Evolutionary conservation across 192 early-diverging fungal species (phyloP), one percentile per base, ranked within the genome.

Genomic region (Umbelopsis sp.): DNA sequence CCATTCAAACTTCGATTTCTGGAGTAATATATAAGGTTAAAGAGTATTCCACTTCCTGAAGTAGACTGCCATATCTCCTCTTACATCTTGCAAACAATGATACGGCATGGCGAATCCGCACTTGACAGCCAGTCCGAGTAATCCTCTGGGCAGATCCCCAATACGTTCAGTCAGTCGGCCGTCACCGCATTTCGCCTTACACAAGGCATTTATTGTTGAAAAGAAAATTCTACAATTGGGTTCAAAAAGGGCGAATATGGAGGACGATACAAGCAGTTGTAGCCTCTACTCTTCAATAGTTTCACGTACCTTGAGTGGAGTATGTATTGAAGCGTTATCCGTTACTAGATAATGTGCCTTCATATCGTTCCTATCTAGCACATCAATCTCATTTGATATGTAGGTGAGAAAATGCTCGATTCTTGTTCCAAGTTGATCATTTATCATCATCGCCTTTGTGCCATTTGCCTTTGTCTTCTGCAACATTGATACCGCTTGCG

Each of bases 141-240:
- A n/a, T n/a, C n/a, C n/a, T n/a, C n/a, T n/a, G n/a, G n/a, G n/a
- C n/a, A n/a, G n/a, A n/a, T 21, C 21, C 49, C 49, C 49, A 51
- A 51, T 51, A n/a, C 49, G 49, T 4, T 51, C 49, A 51, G 4
- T 51, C 49, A 51, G 49, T 51, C 49, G 49, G 49, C 20, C 49
- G 49, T 51, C 49, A 51, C 7, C 20, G 49, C 49, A n/a, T 21
- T 52, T 66, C 72, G 45, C 66, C 31, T 54, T 20, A 68, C 20
- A 17, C 24, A 11, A 54, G 21, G 24, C 41, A 67, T n/a, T 77
- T 22, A 77, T 26, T 12, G 22, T 31, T 34, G 75, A n/a, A n/a
- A 24, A 70, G 66, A 77, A 65, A 77, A 72, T 34, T 77, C 70
- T 16, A 72, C 75, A 34, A 77, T 77, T 17, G 75, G 66, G 32